Conservation (phyloP, 2,329 filamentous ascomycete genomes). For the Paraphaeosphaeria sporulosa region DNA sequence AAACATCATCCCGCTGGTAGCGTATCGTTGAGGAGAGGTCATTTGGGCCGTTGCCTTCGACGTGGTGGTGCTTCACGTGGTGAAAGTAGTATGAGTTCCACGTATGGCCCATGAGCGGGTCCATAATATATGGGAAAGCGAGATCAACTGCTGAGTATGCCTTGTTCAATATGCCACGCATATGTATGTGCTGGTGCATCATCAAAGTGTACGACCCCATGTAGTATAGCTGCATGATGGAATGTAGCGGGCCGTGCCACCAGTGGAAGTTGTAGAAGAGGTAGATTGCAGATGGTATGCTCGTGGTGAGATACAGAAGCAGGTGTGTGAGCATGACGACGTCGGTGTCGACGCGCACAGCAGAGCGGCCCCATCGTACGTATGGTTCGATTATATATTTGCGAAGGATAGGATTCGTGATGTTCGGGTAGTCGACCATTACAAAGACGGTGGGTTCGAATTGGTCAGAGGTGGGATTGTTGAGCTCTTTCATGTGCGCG, state of each 20-base stretch:
- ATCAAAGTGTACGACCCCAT: constrained; percentile 79
- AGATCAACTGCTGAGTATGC: constrained; percentile 65
- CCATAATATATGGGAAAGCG: constrained; percentile 74
- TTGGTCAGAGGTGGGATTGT: constrained; percentile 55
- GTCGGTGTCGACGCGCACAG: constrained; percentile 73
- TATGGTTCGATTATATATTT: constrained; percentile 67
- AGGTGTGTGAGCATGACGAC: constrained; percentile 82
- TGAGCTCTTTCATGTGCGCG: constrained; percentile 57
- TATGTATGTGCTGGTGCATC: constrained; percentile 87
- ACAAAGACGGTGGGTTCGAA: constrained; percentile 66
- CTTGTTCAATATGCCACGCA: constrained; percentile 70
- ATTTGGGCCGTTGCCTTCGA: constrained; percentile 79
- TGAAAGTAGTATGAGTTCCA: constrained; percentile 89
- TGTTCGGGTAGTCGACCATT: constrained; percentile 58
- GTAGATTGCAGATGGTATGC: constrained; percentile 71
- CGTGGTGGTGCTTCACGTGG: constrained; percentile 85
- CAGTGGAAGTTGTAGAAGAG: constrained; percentile 73
- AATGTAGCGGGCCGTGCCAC: constrained; percentile 71
- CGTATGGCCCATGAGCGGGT: constrained; percentile 82
- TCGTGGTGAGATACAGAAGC: constrained; percentile 73
- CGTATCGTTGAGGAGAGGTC: constrained; percentile 79
- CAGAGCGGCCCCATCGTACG: constrained; percentile 59
- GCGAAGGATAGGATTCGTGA: constrained; percentile 48
- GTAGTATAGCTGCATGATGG: constrained; percentile 71
- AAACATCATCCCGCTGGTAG: constrained; percentile 74